These are phyloP conservation scores for Pseudoneurospora amorphoporcata DNA, from an alignment of 495 filamentous ascomycete genomes.

Conservation along the genomic window DNA sequence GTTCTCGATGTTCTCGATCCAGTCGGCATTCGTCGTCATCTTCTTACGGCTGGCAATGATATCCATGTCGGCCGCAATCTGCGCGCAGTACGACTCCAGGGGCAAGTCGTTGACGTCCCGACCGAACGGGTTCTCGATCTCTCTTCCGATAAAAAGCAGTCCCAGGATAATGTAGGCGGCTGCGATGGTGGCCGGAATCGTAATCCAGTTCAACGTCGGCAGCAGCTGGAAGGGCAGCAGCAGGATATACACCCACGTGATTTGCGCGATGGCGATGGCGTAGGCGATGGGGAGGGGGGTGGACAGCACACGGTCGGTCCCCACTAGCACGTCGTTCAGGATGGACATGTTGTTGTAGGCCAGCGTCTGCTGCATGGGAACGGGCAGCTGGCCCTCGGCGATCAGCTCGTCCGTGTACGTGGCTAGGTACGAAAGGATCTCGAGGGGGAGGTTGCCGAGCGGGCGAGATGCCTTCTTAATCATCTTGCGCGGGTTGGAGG, in stretches of 20 bases:
- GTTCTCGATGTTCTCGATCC: slow-evolving; percentile 48
- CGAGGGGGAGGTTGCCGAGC: slow-evolving; percentile 67
- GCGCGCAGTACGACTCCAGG: slow-evolving; percentile 64
- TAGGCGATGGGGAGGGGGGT: slow-evolving; percentile 81
- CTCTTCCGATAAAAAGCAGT: slow-evolving; percentile 73
- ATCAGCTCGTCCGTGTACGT: slow-evolving; percentile 50
- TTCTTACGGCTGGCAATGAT: slow-evolving; percentile 52
- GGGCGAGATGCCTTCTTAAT: slow-evolving; percentile 54
- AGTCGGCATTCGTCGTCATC: slow-evolving; percentile 43
- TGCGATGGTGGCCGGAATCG: slow-evolving; percentile 74
- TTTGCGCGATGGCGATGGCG: slow-evolving; percentile 75
- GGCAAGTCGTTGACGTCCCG: slow-evolving; percentile 80
- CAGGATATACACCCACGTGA: slow-evolving; percentile 79
- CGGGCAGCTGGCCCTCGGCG: slow-evolving; percentile 43
- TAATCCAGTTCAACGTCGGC: slow-evolving; percentile 51
- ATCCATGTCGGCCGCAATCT: slow-evolving; percentile 63
- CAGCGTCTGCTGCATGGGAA: slow-evolving; percentile 39
- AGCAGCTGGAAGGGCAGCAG: slow-evolving; percentile 78
- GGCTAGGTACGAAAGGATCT: slow-evolving; percentile 64
- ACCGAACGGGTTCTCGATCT: slow-evolving; percentile 87
- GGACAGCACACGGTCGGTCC: slow-evolving; percentile 71
- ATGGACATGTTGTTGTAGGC: slow-evolving; percentile 42
- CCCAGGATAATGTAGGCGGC: slow-evolving; percentile 83
- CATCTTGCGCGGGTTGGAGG: slow-evolving; percentile 61
- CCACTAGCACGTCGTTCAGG: slow-evolving; percentile 64